Evolutionary conservation across 345 rosid genomes (phyloP), one percentile per base, ranked within the genome.

Genomic region (Noccaea caerulescens): DNA sequence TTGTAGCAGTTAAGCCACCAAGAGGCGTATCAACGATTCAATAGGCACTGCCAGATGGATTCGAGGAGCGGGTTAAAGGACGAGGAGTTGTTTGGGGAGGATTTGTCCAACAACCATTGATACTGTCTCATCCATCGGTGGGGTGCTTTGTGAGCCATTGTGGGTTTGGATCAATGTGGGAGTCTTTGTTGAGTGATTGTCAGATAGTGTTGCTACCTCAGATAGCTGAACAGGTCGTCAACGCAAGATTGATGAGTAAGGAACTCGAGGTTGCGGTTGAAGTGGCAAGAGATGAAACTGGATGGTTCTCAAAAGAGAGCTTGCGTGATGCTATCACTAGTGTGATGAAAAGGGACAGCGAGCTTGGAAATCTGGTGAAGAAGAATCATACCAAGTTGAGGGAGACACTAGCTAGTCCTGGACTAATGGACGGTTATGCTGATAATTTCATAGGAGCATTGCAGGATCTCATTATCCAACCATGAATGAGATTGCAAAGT

Each of bases 201-300:
- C 36, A 33, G 7, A 33, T 33, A 4, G 36, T 33, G 1, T 33
- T 6, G 36, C 6, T 33, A 6, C 36, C 36, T 27, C 30, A 27
- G 30, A 2, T 2, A 4, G 62, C 42, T 27, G 84, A 83, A 18
- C 84, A 83, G 6, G 72, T 79, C n/a, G n/a, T 83, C 69, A 72
- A 63, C 60, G 25, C 84, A 0, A 83, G 81, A 37, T 25, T 80
- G 1, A 0, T 79, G 73, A 80, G 56, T 14, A 62, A 67, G 4
- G 86, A 83, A 72, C 63, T 76, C 13, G 64, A 77, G 66, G 69
- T 77, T 6, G 69, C 71, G 0, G 79, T 80, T 12, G 81, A 83
- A 70, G 82, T 71, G 16, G 71, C 51, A 66, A 79, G 81, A 51
- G 78, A 38, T n/a, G 69, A 51, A 23, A 37, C 63, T n/a, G 63